Evolutionary conservation across 192 early-diverging fungal species (phyloP).

Genomic region (Dissophora globulifera): DNA sequence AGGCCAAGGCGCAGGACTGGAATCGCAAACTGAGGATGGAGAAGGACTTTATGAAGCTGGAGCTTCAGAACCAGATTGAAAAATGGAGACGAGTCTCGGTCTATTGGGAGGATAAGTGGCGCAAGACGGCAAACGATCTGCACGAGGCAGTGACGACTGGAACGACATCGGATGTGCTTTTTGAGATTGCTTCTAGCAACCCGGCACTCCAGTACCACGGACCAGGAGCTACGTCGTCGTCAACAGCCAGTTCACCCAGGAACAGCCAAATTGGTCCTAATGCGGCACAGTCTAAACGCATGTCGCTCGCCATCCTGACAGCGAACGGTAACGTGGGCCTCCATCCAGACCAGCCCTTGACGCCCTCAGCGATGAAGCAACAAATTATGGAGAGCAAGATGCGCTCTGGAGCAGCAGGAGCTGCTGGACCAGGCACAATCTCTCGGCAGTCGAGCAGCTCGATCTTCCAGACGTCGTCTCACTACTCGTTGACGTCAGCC

Average conservation of each 20-base stretch:
- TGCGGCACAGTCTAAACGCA: slow-evolving; percentile 19
- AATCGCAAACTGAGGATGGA: slow-evolving; percentile 45
- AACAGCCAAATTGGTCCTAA: slow-evolving; percentile 11
- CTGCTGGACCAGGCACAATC: neutral
- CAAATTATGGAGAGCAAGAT: slow-evolving; percentile 45
- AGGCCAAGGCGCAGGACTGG: slow-evolving; percentile 40
- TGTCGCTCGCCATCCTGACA: slow-evolving; percentile 32
- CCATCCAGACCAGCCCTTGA: slow-evolving; percentile 17
- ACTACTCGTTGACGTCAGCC: neutral
- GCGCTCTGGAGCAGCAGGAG: slow-evolving; percentile 2
- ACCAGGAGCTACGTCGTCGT: neutral
- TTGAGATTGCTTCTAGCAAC: slow-evolving; percentile 23
- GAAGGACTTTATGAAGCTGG: slow-evolving; percentile 51
- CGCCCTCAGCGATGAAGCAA: slow-evolving; percentile 44
- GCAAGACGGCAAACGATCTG: slow-evolving; percentile 41
- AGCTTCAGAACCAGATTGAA: slow-evolving; percentile 50
- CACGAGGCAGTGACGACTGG: slow-evolving; percentile 34
- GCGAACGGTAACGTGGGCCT: neutral
- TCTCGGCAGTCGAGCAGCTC: slow-evolving; percentile 14
- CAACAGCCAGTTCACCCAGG: slow-evolving; percentile 15
- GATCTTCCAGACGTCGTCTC: slow-evolving; percentile 4
- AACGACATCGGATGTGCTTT: slow-evolving; percentile 26
- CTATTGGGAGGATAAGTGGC: slow-evolving; percentile 51
- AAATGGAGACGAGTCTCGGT: slow-evolving; percentile 45
- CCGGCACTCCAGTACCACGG: neutral